A percentile compares a stretch with the other conserved stretches of the same genome.
phyloP scores from a whole-genome alignment of 331 rosid species.

The Cydonia oblonga region DNA sequence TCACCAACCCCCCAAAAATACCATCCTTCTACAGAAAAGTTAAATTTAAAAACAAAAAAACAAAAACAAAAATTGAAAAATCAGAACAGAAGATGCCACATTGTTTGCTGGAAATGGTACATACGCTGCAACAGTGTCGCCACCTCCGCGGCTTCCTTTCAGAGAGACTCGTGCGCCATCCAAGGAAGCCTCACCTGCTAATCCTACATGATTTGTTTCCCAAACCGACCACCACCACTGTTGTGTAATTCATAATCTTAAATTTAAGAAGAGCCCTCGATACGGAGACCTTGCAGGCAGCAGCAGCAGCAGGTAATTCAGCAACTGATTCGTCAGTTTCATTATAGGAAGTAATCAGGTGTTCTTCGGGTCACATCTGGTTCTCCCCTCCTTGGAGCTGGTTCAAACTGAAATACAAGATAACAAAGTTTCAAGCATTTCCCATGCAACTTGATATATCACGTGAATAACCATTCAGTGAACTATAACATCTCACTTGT shows the following conservation, averaged over 20 bases:
- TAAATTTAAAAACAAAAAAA: not conserved
- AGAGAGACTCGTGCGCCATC: slow-evolving; percentile 25
- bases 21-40: slow-evolving; percentile 31
- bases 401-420: slow-evolving; percentile 61
- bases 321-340: slow-evolving; percentile 18
- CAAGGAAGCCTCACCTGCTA: slow-evolving; percentile 22
- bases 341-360: slow-evolving; percentile 83
- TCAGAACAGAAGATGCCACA: slow-evolving; percentile 29
- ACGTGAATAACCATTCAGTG: not conserved
- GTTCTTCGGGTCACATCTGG: slow-evolving; percentile 91
- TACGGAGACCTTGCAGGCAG: slow-evolving; percentile 27
- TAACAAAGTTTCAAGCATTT: not conserved
- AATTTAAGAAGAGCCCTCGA: slow-evolving; percentile 21
- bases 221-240: slow-evolving; percentile 3
- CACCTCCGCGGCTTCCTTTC: slow-evolving; percentile 35
- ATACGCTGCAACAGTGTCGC: slow-evolving; percentile 32
- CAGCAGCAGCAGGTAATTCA: slow-evolving; percentile 18
- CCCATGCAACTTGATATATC: not conserved
- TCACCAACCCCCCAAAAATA: slow-evolving; percentile 25
- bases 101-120: slow-evolving; percentile 44
- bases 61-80: not conserved
- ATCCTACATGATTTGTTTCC: slow-evolving; percentile 9
- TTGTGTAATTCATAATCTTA: slow-evolving; percentile 7
- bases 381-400: slow-evolving; percentile 95
- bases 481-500: not conserved